Base-by-base conservation (phyloP, 2,329 filamentous ascomycete species). In the Fusarium nurragi region DNA sequence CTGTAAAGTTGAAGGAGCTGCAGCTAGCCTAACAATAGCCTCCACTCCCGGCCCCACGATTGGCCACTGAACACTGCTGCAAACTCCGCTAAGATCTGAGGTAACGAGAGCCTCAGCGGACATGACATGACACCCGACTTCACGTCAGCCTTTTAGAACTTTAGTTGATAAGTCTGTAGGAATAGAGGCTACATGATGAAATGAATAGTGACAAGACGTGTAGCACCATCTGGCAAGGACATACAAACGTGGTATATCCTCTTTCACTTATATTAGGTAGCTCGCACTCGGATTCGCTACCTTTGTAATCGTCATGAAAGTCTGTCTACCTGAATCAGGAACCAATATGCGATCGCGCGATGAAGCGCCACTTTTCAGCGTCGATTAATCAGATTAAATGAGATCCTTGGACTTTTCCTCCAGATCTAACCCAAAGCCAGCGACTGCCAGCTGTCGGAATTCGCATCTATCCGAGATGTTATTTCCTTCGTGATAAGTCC, bases 221-320 rank as follows among this genome's bases (percentile, higher is more conserved):
- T 10, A 34, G 32, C 16, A 34, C n/a, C n/a, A n/a, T n/a, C n/a
- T n/a, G n/a, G n/a, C n/a, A n/a, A n/a, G n/a, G n/a, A n/a, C n/a
- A 16, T 5, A 16, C 5, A 22, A 21, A 34, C 41, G 26, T 23
- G 16, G 13, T 12, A 36, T 5, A 18, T 34, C 7, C 25, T 26
- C 25, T 26, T 26, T 26, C 25, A n/a, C n/a, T n/a, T n/a, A n/a
- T n/a, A 30, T 28, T 5, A 11, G 26, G 26, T 30, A 16, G 36
- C 28, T 63, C 58, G 51, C 58, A 63, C 46, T 63, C 60, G 60
- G 39, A 11, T 47, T 63, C 41, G 37, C 25, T 43, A 26, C 26
- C 30, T 22, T 46, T 60, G 39, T 40, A 56, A 22, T 49, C 49
- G 60, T 64, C 61, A 65, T 64, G 54, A 41, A 64, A 62, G 19